These are phyloP conservation scores for Amaranthus tricolor DNA, from an alignment of 179 eudicot genomes.

Conservation along the genomic window DNA sequence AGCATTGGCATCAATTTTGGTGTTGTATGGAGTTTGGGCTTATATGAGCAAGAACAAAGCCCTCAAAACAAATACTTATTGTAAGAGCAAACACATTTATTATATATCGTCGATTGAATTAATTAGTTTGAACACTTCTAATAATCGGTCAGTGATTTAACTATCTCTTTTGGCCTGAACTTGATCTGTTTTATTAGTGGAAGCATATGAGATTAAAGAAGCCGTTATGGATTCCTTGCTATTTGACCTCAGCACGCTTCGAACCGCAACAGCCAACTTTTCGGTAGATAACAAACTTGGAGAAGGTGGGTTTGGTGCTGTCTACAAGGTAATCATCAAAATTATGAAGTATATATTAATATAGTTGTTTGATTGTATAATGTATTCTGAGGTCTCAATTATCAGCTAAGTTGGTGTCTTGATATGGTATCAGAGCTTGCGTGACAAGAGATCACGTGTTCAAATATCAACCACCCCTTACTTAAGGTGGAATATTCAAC, in stretches of 20 bases:
- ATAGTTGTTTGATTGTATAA: too few relatives aligned
- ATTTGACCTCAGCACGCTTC: slow-evolving; percentile 19
- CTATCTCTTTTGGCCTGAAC: not conserved
- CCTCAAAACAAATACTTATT: not conserved
- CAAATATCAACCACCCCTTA: too few relatives aligned
- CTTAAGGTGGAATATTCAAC: too few relatives aligned
- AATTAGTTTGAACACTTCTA: not conserved
- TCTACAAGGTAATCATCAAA: slow-evolving; percentile 14
- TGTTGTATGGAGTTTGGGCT: not conserved
- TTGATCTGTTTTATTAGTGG: not conserved
- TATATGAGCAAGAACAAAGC: slow-evolving; percentile 3
- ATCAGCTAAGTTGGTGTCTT: too few relatives aligned
- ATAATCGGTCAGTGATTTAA: too few relatives aligned
- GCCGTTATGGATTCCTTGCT: slow-evolving; percentile 15
- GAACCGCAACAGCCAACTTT: slow-evolving; percentile 25
- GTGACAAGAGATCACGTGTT: too few relatives aligned
- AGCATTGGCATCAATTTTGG: not conserved
- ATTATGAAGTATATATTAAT: too few relatives aligned
- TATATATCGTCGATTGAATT: not conserved
- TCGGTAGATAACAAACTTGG: slow-evolving; percentile 19
- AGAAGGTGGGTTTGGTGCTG: slow-evolving; percentile 21
- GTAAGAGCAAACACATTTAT: not conserved
- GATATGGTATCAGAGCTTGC: too few relatives aligned
- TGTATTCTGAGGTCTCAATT: too few relatives aligned
- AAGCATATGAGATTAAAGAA: slow-evolving; percentile 2